Evolutionary conservation across 345 rosid species (phyloP).

Genomic region (sweet orange (Citrus sinensis)): DVS_A1.0 CM039165.1:6009501-6010000

Average conservation of each 20-base stretch:
- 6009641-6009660: constrained; percentile 46
- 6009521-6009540: constrained; percentile 27
- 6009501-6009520: constrained; percentile 36
- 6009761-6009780: too few relatives aligned
- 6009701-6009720: background rate
- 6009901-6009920: too few relatives aligned
- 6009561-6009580: constrained; percentile 43
- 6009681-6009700: constrained; percentile 29
- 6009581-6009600: constrained; percentile 18
- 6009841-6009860: constrained; percentile 3
- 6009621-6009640: constrained; percentile 18
- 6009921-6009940: too few relatives aligned
- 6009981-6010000: constrained; percentile 13
- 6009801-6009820: constrained; percentile 4
- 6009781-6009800: too few relatives aligned
- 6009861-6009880: background rate
- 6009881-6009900: background rate
- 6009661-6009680: constrained; percentile 42
- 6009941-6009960: background rate
- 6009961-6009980: background rate
- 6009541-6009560: constrained; percentile 48
- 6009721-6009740: background rate
- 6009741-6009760: too few relatives aligned
- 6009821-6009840: background rate
- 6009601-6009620: background rate